Percentiles rank a stretch among this genome's conserved stretches.
Evolutionary conservation across 2,329 filamentous ascomycete species (phyloP).

Genomic region (Xylariaceae sp.): DNA sequence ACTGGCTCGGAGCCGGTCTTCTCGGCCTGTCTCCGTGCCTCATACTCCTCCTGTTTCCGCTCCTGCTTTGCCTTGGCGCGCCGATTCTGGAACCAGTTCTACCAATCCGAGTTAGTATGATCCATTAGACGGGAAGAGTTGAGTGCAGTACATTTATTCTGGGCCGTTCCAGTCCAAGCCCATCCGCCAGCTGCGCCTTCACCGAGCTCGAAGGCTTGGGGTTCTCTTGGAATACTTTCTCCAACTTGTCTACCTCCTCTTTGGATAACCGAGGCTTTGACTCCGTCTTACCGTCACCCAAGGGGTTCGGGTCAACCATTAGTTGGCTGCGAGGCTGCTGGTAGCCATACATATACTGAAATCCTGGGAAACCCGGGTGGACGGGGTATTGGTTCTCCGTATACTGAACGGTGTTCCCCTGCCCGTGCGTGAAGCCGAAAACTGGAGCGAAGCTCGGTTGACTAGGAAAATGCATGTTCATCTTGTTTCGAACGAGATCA

Average conservation of each 20-base stretch:
- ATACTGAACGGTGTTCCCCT: slow-evolving; percentile 31
- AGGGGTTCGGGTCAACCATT: slow-evolving; percentile 29
- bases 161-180: slow-evolving; percentile 64
- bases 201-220: slow-evolving; percentile 65
- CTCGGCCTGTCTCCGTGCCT: slow-evolving; percentile 47
- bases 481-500: slow-evolving; percentile 21
- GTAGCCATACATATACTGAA: slow-evolving; percentile 37
- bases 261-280: slow-evolving; percentile 66
- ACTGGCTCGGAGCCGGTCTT: slow-evolving; percentile 41
- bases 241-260: slow-evolving; percentile 72
- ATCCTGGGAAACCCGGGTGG: slow-evolving; percentile 28
- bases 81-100: slow-evolving; percentile 73
- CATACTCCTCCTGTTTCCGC: slow-evolving; percentile 56
- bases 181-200: slow-evolving; percentile 63
- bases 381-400: slow-evolving; percentile 31
- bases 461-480: slow-evolving; percentile 37
- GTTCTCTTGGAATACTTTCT: slow-evolving; percentile 65
- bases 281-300: slow-evolving; percentile 38
- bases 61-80: slow-evolving; percentile 68
- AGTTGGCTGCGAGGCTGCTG: slow-evolving; percentile 31
- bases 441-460: slow-evolving; percentile 30
- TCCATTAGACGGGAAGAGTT: slow-evolving; percentile 22
- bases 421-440: slow-evolving; percentile 32
- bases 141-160: slow-evolving; percentile 59
- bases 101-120: slow-evolving; percentile 22